Evolutionary conservation across 2,329 filamentous ascomycete genomes (phyloP), one percentile per base, ranked within the genome.

Genomic region (Aspergillus candidus): DNA sequence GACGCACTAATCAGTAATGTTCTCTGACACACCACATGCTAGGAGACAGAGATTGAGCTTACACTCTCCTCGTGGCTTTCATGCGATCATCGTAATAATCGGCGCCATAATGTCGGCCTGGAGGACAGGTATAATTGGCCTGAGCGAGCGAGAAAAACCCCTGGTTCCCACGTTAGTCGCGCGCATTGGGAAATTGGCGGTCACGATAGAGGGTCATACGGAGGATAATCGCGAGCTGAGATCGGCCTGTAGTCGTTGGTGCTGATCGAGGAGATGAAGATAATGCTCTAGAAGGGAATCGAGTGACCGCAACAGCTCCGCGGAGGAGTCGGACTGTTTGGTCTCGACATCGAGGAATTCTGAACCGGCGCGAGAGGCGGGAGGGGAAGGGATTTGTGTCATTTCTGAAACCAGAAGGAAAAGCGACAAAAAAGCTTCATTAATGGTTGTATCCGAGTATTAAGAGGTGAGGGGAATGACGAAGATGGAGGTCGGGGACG

Each of bases 1-100:
- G 15, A 43, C 22, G 10, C 15, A 35, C 13, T 10, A 29, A 17
- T 52, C 36, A 46, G 34, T 41, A 36, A 36, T 12, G 30, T 15
- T 33, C 18, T 15, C 11, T 36, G 27, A 14, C 7, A 18, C 32
- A n/a, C n/a, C 35, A 29, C 10, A 15, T 14, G n/a, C 18, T 37
- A n/a, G 17, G 27, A 12, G 13, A 31, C 12, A 11, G 12, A 27
- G 1, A 11, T 32, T 32, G n/a, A n/a, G 50, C 53, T 49, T 58
- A 72, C 69, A 71, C 60, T 46, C 54, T 67, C 46, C 61, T 60
- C 15, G 58, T 65, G 12, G 72, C 71, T 52, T 74, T 72, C 73
- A 75, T 75, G 29, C 73, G 61, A 36, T 70, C 68, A 56, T 76
- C 73, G 46, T 74, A 76, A 49, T 70, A 73, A 41, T 75, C 72